These are phyloP conservation scores for Plasmodium malariae DNA, from an alignment of 169 alveolate genomes.

Conservation along the genomic window DNA sequence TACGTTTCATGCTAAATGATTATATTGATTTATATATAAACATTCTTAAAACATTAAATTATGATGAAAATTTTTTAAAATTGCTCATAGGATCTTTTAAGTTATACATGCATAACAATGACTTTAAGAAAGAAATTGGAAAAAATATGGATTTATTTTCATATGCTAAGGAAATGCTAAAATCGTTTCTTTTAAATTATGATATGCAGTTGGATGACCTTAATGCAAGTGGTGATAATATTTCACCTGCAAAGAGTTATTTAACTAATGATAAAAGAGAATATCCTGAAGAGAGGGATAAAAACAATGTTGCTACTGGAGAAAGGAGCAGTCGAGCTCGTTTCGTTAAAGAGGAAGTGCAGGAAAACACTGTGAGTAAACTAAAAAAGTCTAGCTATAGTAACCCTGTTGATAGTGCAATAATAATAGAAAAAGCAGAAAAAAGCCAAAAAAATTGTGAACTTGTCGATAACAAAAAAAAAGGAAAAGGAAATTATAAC, in stretches of 20 bases:
- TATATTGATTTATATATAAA: slow-evolving; percentile 39
- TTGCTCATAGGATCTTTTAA: slow-evolving; percentile 44
- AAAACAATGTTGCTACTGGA: not conserved
- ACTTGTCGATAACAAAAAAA: slow-evolving; percentile 1
- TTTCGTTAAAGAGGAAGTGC: not conserved
- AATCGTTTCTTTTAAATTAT: slow-evolving; percentile 19
- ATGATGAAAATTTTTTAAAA: slow-evolving; percentile 60
- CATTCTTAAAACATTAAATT: slow-evolving; percentile 30
- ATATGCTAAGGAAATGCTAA: slow-evolving; percentile 65
- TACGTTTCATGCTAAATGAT: slow-evolving; percentile 53
- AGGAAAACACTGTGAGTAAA: not conserved
- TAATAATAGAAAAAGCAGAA: not conserved
- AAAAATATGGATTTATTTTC: slow-evolving; percentile 33
- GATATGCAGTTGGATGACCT: not conserved
- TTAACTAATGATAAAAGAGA: slow-evolving; percentile 7
- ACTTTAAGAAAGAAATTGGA: slow-evolving; percentile 26
- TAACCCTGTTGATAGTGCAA: not conserved
- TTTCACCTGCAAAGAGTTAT: not conserved
- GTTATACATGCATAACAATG: slow-evolving; percentile 59
- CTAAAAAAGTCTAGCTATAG: not conserved
- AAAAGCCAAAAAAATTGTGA: not conserved
- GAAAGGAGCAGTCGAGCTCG: not conserved
- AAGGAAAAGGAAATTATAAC: not conserved
- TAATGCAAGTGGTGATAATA: not conserved
- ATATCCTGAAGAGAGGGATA: not conserved